Evolutionary conservation across 2,329 filamentous ascomycete genomes (phyloP).

Genomic region (Aspergillus candidus): DNA sequence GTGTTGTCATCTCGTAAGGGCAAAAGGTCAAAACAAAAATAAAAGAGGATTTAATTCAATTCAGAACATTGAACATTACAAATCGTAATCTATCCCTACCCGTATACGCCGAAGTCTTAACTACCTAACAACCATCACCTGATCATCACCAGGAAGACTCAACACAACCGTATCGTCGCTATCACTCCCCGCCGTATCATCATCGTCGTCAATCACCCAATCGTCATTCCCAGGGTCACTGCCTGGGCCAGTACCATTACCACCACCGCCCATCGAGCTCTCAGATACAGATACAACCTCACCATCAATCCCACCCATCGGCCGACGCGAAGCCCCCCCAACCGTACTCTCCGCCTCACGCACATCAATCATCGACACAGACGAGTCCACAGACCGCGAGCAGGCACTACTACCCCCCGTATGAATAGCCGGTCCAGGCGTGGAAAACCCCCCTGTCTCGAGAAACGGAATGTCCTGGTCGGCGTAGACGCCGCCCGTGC

Average conservation of each 20-base stretch:
- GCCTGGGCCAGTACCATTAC: not conserved
- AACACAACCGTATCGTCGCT: constrained; percentile 16
- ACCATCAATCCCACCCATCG: constrained; percentile 27
- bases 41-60: too few relatives aligned
- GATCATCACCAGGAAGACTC: constrained; percentile 6
- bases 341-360: constrained; percentile 29
- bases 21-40: too few relatives aligned
- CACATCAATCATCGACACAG: constrained; percentile 20
- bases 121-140: too few relatives aligned
- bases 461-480: constrained; percentile 30
- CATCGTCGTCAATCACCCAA: constrained; percentile 1
- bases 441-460: constrained; percentile 31
- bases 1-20: too few relatives aligned
- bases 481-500: constrained; percentile 45
- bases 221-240: not conserved
- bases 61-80: too few relatives aligned
- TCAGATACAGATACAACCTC: constrained; percentile 22
- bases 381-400: constrained; percentile 18
- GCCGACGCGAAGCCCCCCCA: constrained; percentile 30
- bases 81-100: too few relatives aligned
- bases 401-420: constrained; percentile 17
- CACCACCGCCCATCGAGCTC: not conserved
- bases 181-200: constrained; percentile 16
- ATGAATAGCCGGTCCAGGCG: constrained; percentile 30
- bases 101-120: too few relatives aligned